Evolutionary conservation across 306 rosid species (phyloP).

Genomic region (Gillenia trifoliata): DNA sequence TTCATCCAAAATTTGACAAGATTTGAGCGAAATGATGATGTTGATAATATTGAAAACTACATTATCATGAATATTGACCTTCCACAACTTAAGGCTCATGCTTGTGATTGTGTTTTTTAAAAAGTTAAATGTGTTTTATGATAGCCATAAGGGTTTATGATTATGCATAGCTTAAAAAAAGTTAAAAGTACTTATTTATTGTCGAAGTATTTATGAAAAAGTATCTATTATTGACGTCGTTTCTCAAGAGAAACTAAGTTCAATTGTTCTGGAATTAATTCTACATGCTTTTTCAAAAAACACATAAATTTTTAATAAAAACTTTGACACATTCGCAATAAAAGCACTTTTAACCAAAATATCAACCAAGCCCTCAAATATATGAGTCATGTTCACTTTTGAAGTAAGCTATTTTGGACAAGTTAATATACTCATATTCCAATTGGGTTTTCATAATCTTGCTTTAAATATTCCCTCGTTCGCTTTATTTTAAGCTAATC

Average conservation of each 20-base stretch:
- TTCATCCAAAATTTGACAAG: not conserved
- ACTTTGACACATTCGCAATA: too few relatives aligned
- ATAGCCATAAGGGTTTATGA: too few relatives aligned
- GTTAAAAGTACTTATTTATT: too few relatives aligned
- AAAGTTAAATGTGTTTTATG: too few relatives aligned
- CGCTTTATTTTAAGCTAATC: slow-evolving; percentile 2
- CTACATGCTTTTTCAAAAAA: too few relatives aligned
- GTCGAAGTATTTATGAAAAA: too few relatives aligned
- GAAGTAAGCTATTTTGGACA: not conserved
- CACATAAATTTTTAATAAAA: too few relatives aligned
- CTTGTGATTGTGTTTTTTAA: too few relatives aligned
- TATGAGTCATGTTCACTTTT: not conserved
- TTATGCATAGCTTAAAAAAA: too few relatives aligned
- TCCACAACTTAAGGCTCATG: not conserved
- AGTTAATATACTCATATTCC: not conserved
- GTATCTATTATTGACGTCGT: not conserved
- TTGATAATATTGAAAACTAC: not conserved
- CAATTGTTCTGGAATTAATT: too few relatives aligned
- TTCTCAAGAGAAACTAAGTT: too few relatives aligned
- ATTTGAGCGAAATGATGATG: not conserved
- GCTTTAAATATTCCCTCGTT: slow-evolving; percentile 5
- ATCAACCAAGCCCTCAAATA: not conserved
- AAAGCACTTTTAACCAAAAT: not conserved
- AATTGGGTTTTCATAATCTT: not conserved
- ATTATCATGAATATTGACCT: not conserved